Conservation (phyloP, 129 eudicot species). For the Lactuca sativa region DNA sequence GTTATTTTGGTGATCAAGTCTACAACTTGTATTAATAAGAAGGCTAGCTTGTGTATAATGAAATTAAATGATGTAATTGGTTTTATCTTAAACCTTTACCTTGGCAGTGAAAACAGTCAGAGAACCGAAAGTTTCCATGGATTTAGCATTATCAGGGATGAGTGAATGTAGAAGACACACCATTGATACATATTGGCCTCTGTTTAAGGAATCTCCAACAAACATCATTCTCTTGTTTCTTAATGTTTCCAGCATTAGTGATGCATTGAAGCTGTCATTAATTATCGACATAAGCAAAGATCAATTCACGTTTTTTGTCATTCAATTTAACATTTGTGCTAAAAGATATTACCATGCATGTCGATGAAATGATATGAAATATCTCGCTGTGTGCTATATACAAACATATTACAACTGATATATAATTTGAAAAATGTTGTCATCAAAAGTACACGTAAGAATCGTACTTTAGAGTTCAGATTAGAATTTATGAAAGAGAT, state of each 20-base stretch:
- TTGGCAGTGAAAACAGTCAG: constrained; percentile 68
- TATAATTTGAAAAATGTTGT: too few species aligned
- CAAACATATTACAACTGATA: too few species aligned
- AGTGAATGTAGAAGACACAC: constrained; percentile 71
- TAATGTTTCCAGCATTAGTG: constrained; percentile 73
- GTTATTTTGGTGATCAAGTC: neutral
- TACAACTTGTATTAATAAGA: neutral
- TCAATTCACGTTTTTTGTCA: neutral
- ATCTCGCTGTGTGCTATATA: too few species aligned
- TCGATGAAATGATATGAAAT: too few species aligned
- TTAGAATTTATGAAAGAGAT: too few species aligned
- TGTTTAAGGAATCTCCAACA: constrained; percentile 87
- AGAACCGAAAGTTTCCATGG: constrained; percentile 73
- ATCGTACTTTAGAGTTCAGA: too few species aligned
- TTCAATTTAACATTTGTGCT: too few species aligned
- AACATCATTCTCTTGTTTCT: constrained; percentile 90
- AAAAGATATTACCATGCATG: too few species aligned
- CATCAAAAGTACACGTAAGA: too few species aligned
- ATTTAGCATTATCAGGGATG: constrained; percentile 68
- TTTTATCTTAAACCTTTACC: constrained; percentile 36
- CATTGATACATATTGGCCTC: constrained; percentile 90
- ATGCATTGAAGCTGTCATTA: constrained; percentile 68
- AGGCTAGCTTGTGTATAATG: neutral
- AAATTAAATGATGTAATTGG: too few species aligned
- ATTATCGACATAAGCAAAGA: neutral